Evolutionary conservation across 139 green algal genomes (phyloP).

Genomic region (Chlamydomonas sp.): DNA sequence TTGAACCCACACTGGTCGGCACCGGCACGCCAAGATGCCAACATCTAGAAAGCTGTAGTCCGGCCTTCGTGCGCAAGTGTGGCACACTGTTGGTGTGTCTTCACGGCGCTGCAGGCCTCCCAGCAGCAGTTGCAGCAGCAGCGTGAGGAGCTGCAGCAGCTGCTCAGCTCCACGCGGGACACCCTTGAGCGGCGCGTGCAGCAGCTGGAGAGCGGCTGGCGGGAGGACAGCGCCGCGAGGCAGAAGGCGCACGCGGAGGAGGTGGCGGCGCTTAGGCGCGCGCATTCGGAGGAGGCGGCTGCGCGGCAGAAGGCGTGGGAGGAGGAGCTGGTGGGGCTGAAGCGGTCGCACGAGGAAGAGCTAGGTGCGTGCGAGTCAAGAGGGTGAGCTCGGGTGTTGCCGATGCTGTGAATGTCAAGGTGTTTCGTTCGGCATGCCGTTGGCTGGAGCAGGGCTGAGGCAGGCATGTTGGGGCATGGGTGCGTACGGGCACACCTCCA

Average conservation of each 20-base stretch:
- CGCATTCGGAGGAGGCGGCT: not conserved
- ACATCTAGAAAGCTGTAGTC: too few relatives aligned
- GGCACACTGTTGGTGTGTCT: too few relatives aligned
- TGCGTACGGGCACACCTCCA: too few relatives aligned
- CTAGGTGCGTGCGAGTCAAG: not conserved
- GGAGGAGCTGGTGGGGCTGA: not conserved
- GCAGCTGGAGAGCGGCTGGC: constrained; percentile 19
- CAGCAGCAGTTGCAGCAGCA: constrained; percentile 20
- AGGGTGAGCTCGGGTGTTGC: too few relatives aligned
- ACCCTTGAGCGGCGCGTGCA: constrained; percentile 6
- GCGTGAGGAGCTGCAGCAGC: constrained; percentile 24
- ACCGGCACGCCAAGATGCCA: too few relatives aligned
- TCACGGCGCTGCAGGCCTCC: not conserved
- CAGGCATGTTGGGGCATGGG: too few relatives aligned
- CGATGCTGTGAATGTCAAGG: too few relatives aligned
- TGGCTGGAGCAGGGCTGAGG: too few relatives aligned
- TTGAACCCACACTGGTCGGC: too few relatives aligned
- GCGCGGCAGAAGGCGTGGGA: constrained; percentile 20
- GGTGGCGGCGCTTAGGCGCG: not conserved
- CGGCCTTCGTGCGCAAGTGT: too few relatives aligned
- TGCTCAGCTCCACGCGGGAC: not conserved
- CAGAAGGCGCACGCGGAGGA: not conserved
- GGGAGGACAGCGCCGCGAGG: not conserved
- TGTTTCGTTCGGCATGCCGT: too few relatives aligned
- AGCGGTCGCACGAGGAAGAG: constrained; percentile 15